Conservation (phyloP, 23 red algal species). For the Rhodosorus marinus region DNA sequence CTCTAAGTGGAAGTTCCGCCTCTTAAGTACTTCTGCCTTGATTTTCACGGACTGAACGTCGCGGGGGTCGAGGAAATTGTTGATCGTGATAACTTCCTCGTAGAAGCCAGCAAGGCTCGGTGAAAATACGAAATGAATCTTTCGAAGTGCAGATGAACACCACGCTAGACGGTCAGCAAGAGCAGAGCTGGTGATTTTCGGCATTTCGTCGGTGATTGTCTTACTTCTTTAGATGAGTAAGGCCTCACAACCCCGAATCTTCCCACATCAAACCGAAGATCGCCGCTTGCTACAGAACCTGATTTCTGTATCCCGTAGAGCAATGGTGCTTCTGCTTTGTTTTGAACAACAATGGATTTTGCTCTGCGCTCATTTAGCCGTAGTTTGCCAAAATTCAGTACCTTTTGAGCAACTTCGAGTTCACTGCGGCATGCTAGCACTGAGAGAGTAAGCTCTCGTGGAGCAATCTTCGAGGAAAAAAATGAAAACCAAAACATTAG, state of each 20-base stretch:
- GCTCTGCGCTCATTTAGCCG: slow-evolving; percentile 48
- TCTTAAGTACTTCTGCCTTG: slow-evolving; percentile 35
- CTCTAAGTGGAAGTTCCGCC: slow-evolving; percentile 14
- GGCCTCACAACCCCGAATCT: slow-evolving; percentile 46
- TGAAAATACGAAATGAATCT: slow-evolving; percentile 68
- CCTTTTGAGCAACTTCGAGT: slow-evolving; percentile 52
- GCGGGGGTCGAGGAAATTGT: slow-evolving; percentile 47
- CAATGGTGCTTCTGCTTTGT: slow-evolving; percentile 53
- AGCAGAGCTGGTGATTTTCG: no score
- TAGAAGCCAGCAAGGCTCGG: slow-evolving; percentile 42
- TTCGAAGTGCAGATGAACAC: no score
- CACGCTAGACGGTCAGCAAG: no score
- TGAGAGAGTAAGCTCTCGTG: slow-evolving; percentile 36
- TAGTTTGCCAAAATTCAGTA: slow-evolving; percentile 73
- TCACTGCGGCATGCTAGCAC: slow-evolving; percentile 42
- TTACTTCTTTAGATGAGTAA: slow-evolving; percentile 48
- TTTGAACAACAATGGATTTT: slow-evolving; percentile 65
- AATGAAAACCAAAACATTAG: no score
- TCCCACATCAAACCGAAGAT: slow-evolving; percentile 44
- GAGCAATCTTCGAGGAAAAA: slow-evolving; percentile 4
- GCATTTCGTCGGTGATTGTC: no score
- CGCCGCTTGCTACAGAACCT: slow-evolving; percentile 20
- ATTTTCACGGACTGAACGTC: slow-evolving; percentile 39
- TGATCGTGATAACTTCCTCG: slow-evolving; percentile 43
- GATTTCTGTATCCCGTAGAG: slow-evolving; percentile 67